Evolutionary conservation across 768 basidiomycete species (phyloP), one percentile per base, ranked within the genome.

Genomic region (Stropharia rugosoannulata): DNA sequence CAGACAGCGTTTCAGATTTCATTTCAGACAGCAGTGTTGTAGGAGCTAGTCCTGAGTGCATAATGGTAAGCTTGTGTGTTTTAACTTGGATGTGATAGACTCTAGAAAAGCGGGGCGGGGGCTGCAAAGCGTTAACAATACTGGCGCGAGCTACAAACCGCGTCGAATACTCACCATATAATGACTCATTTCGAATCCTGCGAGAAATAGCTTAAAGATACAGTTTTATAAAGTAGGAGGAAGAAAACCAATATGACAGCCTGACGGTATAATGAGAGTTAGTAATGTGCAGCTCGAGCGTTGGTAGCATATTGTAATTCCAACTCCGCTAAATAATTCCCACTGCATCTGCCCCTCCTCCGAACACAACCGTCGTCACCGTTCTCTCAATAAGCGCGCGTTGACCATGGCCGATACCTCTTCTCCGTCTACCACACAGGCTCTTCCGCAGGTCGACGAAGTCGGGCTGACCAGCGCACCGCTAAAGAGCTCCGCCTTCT

Each of bases 401-500:
- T 68, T 79, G 15, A 68, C 71, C 39, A 72, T 74, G 59, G 80
- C 81, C 19, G 86, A 83, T 71, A 78, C 77, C 43, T 86, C 90
- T 51, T 80, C 82, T 0, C 81, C 87, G 3, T 86, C 89, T 1
- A 78, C 87, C 56, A 87, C 90, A 0, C 74, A 75, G 32, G 68
- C 82, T 58, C 64, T 77, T 19, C 94, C 95, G 35, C 86, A 84
- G 66, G 92, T 98, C 37, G 79, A 84, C 57, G 97, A 99, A 73
- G 73, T 99, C 43, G 96, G 95, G 40, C 80, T 77, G 42, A 93
- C 93, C 1, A 95, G 93, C 61, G 97, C 87, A 56, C 97, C 96
- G 1, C 77, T 98, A 66, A 98, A 98, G 78, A 92, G 90, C 63
- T 94, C 96, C 1, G 89, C 93, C 7, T 98, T 98, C 83, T 98